These are phyloP conservation scores for Pinus taeda DNA, from an alignment of 75 land plant genomes.

Conservation along the genomic window DNA sequence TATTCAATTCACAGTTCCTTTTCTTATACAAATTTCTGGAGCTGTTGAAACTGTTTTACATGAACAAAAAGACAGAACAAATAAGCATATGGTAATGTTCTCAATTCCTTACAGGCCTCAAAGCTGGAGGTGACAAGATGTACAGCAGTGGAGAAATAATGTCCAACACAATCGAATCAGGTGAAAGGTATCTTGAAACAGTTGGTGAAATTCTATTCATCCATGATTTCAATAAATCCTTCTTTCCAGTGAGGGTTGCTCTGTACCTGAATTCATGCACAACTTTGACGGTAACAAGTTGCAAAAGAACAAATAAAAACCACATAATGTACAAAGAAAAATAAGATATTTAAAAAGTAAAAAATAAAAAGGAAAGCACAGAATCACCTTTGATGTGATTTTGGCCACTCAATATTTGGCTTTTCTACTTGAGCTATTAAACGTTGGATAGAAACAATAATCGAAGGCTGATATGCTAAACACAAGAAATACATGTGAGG, in stretches of 20 bases:
- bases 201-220: constrained; percentile 51
- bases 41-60: too few species aligned
- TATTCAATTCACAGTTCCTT: too few species aligned
- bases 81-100: too few species aligned
- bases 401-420: constrained; percentile 94
- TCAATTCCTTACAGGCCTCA: constrained; percentile 73
- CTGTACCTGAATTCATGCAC: constrained; percentile 42
- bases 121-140: constrained; percentile 72
- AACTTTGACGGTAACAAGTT: constrained; percentile 6
- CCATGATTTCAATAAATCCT: constrained; percentile 73
- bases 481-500: constrained; percentile 3
- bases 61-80: too few species aligned
- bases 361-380: neutral
- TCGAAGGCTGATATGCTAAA: constrained; percentile 82
- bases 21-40: too few species aligned
- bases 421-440: constrained; percentile 69
- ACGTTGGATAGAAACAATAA: constrained; percentile 49
- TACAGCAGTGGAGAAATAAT: constrained; percentile 66
- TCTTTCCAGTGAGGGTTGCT: constrained; percentile 46
- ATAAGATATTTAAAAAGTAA: neutral
- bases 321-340: neutral
- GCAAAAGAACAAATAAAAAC: constrained; percentile 2
- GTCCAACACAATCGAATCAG: constrained; percentile 62
- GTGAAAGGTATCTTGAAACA: constrained; percentile 66
- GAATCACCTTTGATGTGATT: constrained; percentile 71